Conservation (phyloP, 106 monocot genomes). For the Acanthochlamys bracteata region DNA sequence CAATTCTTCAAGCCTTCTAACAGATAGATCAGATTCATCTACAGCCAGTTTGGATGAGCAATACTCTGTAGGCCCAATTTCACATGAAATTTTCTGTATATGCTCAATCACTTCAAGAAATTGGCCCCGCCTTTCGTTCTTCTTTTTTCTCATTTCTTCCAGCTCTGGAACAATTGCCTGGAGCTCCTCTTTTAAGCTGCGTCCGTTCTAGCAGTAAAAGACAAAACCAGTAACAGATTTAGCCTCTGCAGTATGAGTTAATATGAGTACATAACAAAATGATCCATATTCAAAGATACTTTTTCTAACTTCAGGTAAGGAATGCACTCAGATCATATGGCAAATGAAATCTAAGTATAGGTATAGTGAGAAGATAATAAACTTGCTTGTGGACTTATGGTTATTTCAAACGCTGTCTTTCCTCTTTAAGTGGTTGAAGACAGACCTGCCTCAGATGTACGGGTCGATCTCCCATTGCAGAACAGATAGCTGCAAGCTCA, state of each 20-base stretch:
- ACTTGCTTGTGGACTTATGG: neutral
- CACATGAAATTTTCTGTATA: conserved; percentile 30
- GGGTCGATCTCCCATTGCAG: conserved; percentile 56
- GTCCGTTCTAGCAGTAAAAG: conserved; percentile 20
- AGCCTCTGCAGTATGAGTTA: neutral
- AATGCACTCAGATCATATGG: no score
- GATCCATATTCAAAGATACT: no score
- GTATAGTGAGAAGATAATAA: neutral
- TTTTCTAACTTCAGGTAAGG: no score
- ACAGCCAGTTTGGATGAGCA: conserved; percentile 11
- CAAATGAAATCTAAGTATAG: neutral
- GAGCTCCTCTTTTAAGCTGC: conserved; percentile 56
- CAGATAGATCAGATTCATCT: conserved; percentile 57
- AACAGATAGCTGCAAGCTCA: conserved; percentile 63
- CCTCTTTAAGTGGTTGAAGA: neutral
- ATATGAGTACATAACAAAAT: no score
- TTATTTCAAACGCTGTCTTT: neutral
- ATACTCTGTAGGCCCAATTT: conserved; percentile 28
- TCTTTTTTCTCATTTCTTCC: conserved; percentile 54
- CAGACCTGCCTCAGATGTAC: conserved; percentile 57
- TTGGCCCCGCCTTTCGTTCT: conserved; percentile 34
- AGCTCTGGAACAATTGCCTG: conserved; percentile 47
- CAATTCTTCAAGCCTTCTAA: conserved; percentile 44
- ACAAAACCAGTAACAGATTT: neutral
- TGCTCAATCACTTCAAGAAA: conserved; percentile 45